Evolutionary conservation across 257 asterid species (phyloP), one percentile per base, ranked within the genome.

Genomic region (Capsicum baccatum): DNA sequence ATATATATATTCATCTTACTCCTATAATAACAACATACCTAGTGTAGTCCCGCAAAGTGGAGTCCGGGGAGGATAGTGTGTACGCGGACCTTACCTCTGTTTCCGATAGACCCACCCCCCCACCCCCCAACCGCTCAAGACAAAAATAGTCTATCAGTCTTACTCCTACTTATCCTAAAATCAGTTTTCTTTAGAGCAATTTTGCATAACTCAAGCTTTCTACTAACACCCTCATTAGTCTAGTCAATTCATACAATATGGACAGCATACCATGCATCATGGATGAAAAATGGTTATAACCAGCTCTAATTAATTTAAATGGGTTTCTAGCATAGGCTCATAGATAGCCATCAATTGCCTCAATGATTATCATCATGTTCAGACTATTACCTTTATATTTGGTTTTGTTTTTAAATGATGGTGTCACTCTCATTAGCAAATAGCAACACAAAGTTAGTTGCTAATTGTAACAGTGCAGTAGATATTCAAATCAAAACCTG

Each of bases 331-430:
- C 80, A 12, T 12, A 73, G 42, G 19, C 44, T 12, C 44, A 13
- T 73, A 48, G 80, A 73, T 54, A 48, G 42, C 4, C 44, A 73
- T 48, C 44, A 73, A 48, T 48, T 73, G 60, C 80, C 42, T 73
- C 80, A 48, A 73, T 19, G 12, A 26, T 11, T 12, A 73, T 19
- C 80, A 10, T 71, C 80, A 73, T 73, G 17, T 21, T 21, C 69
- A 62, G 13, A 62, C 69, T 26, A 74, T 39, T 19, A n/a, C 56
- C 80, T 74, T 50, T 15, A 50, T 15, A 50, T 74, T 74, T 74
- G 17, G 62, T 4, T 21, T 12, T 11, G 48, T 15, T 21, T 74
- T 4, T 74, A 19, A 50, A 14, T n/a, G 39, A 74, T 76, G 52
- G 13, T 26, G 15, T 76, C 5, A 76, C 48, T 52, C 26, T 26